Evolutionary conservation across 1,284 basidiomycete species (phyloP).

Genomic region (Sutorius eximius): DNA sequence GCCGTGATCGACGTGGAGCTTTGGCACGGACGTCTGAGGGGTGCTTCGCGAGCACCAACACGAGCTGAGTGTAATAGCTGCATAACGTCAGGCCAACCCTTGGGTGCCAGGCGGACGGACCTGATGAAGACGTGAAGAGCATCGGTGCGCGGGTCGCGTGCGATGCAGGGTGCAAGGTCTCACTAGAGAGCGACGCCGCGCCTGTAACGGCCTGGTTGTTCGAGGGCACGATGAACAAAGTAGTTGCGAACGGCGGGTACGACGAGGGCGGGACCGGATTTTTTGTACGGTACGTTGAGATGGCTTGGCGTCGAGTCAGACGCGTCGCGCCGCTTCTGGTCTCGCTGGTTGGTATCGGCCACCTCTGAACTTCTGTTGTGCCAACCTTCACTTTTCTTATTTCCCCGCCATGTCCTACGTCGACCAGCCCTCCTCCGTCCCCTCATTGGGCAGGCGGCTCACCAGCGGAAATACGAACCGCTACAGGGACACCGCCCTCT

Average conservation of each 20-base stretch:
- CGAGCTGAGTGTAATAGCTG: slow-evolving; percentile 90
- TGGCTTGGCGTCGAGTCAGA: slow-evolving; percentile 68
- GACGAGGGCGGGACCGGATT: slow-evolving; percentile 57
- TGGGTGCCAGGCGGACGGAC: slow-evolving; percentile 26
- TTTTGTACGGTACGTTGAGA: slow-evolving; percentile 77
- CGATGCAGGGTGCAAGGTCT: slow-evolving; percentile 58
- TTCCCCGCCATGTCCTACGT: slow-evolving; percentile 61
- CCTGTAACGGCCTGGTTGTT: slow-evolving; percentile 89
- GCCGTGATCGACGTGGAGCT: background rate
- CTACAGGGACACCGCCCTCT: slow-evolving; percentile 94
- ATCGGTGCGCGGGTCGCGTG: slow-evolving; percentile 59
- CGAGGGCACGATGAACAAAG: slow-evolving; percentile 67
- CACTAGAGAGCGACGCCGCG: slow-evolving; percentile 77
- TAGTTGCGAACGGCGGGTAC: slow-evolving; percentile 63
- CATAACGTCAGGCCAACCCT: slow-evolving; percentile 19
- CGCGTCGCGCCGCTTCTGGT: slow-evolving; percentile 18
- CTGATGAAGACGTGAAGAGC: slow-evolving; percentile 47
- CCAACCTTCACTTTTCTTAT: background rate
- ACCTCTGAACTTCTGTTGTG: slow-evolving; percentile 10
- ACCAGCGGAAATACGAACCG: slow-evolving; percentile 94
- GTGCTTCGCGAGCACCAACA: slow-evolving; percentile 73
- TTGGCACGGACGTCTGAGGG: slow-evolving; percentile 57
- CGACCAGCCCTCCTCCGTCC: slow-evolving; percentile 64
- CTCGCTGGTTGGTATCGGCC: slow-evolving; percentile 8
- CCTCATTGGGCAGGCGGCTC: slow-evolving; percentile 67